Evolutionary conservation across 2,329 filamentous ascomycete genomes (phyloP), one percentile per base, ranked within the genome.

Genomic region (Beauveria asiatica): DNA sequence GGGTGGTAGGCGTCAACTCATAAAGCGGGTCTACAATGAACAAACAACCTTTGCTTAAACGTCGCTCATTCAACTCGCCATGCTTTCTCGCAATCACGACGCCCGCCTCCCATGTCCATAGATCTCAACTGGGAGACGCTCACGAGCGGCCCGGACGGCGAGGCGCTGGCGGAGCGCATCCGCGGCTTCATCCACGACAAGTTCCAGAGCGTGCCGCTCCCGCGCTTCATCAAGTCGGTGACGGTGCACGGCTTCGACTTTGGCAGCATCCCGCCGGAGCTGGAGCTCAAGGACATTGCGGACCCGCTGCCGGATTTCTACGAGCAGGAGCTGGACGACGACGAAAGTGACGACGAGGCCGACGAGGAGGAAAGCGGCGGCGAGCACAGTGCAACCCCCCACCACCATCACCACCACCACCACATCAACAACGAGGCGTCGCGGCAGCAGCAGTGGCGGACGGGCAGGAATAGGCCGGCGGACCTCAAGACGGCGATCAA

Each of bases 261-360:
- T 72, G 94, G 94, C 52, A 84, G 80, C 30, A 85, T 93, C 54
- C 81, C 89, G 44, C 94, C 94, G 1, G 83, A 89, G 66, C 83
- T 99, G 46, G 91, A 95, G 70, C 87, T 99, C 68, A 97, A 97
- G 75, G 94, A 97, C 73, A 92, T 99, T 63, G 95, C 93, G 67
- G 92, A 99, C 71, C 94, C 94, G 2, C 82, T 97, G 61, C 87
- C 92, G 0, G 94, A 99, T 69, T 99, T 99, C 70, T 99, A 99
- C 77, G 94, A 97, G 67, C 86, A 90, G 66, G 85, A 89, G 27
- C 78, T 85, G 42, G 82, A 85, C 13, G 78, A 76, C 3, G 79
- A 80, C 2, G 76, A 77, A 3, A 76, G 74, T 3, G 75, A 73
- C 0, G 69, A 64, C 1, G 37, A 51, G 33, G 33, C 33, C 11